phyloP scores from a whole-genome alignment of 352 stramenopile species.

The Phytopythium cucurbitacearum region DNA sequence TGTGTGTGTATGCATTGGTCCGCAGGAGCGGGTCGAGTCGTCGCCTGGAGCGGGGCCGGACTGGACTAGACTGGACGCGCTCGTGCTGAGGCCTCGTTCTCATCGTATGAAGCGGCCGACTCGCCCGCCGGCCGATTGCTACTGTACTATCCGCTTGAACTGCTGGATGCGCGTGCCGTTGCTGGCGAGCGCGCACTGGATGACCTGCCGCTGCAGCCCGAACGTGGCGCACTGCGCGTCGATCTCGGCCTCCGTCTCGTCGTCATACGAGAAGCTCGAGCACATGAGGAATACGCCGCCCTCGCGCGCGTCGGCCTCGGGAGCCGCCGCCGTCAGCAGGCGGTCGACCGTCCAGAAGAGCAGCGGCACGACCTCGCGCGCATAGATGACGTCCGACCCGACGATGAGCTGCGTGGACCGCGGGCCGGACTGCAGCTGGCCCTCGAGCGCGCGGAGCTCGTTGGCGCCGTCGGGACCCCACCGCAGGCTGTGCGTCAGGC shows the following conservation, averaged over 20 bases:
- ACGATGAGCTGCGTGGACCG: conserved; percentile 48
- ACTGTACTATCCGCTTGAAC: conserved; percentile 28
- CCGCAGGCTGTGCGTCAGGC: conserved; percentile 54
- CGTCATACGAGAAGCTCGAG: conserved; percentile 69
- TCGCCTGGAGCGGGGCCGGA: no score
- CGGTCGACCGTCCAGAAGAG: conserved; percentile 79
- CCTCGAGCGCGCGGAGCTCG: conserved; percentile 47
- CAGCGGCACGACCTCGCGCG: conserved; percentile 53
- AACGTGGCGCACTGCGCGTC: conserved; percentile 47
- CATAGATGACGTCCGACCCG: conserved; percentile 78
- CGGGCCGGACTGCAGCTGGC: conserved; percentile 9
- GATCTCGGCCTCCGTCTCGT: conserved; percentile 68
- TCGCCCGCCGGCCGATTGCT: conserved; percentile 10
- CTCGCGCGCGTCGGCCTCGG: neutral
- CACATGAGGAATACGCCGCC: conserved; percentile 61
- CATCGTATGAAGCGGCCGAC: no score
- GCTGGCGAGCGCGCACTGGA: conserved; percentile 34
- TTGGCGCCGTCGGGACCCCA: conserved; percentile 57
- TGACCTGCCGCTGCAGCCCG: conserved; percentile 39
- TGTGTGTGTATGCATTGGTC: conserved; percentile 5
- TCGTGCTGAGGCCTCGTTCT: no score
- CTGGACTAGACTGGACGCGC: no score
- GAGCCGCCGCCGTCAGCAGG: conserved; percentile 20
- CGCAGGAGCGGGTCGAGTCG: no score
- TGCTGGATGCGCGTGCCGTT: conserved; percentile 51